Evolutionary conservation across 2,329 filamentous ascomycete species (phyloP), one percentile per base, ranked within the genome.

Genomic region (Penicillium corylophilum): DNA sequence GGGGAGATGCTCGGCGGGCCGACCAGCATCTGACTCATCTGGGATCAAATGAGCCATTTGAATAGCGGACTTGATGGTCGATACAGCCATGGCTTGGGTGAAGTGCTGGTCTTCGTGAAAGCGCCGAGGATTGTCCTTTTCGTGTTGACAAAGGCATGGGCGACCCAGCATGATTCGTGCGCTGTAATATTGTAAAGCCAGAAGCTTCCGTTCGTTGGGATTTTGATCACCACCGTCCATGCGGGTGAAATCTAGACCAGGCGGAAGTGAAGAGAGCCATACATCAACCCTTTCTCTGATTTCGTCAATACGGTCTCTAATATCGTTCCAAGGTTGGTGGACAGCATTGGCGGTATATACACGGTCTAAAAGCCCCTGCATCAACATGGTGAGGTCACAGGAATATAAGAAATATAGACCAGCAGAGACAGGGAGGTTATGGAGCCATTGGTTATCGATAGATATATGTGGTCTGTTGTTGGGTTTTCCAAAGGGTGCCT

Each of bases 151-250:
- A 15, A 73, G 65, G 48, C 67, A 72, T 5, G 71, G 71, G 9
- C 71, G 65, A 47, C 70, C 65, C 9, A 72, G 61, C n/a, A 66
- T 65, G 39, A 69, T 69, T 28, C 64, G 65, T 18, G 64, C 60
- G 44, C 70, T 69, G 41, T 73, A 64, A 53, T 68, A 74, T 40
- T 66, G 62, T 43, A 74, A 71, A 5, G 66, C 70, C 18, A 74
- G 57, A 29, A 56, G 50, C 40, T 68, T 50, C 33, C 70, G 65
- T 24, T 54, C 4, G 61, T 55, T 8, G 56, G 26, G 20, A 9
- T 20, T 18, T 4, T 26, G 35, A 38, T 50, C 33, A 18, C 35
- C 36, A 4, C 42, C 28, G 15, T 47, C 24, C 8, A 41, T 13
- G 16, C 13, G 13, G 18, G 40, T 40, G 18, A 55, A 57, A 20